phyloP scores from a whole-genome alignment of 176 grass and related monocot species.

The Hordeum marinum region DNA sequence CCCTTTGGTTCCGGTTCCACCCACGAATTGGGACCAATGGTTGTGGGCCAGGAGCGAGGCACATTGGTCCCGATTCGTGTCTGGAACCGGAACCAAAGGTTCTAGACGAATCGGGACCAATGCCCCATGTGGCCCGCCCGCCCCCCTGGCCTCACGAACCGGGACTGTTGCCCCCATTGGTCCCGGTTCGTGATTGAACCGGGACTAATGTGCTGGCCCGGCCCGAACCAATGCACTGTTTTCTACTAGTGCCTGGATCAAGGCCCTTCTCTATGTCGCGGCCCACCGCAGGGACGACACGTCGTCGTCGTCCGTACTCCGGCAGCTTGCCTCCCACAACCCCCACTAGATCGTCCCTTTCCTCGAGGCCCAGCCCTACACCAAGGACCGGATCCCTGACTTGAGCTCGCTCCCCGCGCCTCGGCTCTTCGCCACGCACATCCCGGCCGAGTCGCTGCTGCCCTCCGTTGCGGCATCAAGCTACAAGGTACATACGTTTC shows the following conservation, averaged over 20 bases:
- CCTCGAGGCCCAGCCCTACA: slow-evolving; percentile 6
- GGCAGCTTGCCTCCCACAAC: background rate
- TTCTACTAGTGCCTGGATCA: background rate
- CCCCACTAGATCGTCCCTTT: slow-evolving; percentile 3
- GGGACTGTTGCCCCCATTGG: too few relatives aligned
- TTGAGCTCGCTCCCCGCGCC: background rate
- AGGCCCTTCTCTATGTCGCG: background rate
- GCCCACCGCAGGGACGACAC: background rate
- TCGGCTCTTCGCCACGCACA: slow-evolving; percentile 16
- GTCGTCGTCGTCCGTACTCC: background rate
- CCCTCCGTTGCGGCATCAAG: background rate
- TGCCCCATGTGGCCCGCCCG: too few relatives aligned
- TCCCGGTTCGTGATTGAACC: too few relatives aligned
- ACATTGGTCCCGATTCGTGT: too few relatives aligned
- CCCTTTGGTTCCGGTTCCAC: too few relatives aligned
- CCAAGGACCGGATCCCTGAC: background rate
- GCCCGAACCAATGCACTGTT: too few relatives aligned
- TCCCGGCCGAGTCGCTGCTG: background rate
- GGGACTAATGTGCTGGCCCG: too few relatives aligned
- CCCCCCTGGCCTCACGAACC: too few relatives aligned
- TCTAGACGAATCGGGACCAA: too few relatives aligned
- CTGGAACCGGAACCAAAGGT: too few relatives aligned
- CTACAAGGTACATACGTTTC: background rate
- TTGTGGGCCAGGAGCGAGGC: too few relatives aligned
- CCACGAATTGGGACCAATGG: too few relatives aligned